phyloP scores from a whole-genome alignment of 2,329 filamentous ascomycete genomes.

The Stemphylium vesicarium region DNA sequence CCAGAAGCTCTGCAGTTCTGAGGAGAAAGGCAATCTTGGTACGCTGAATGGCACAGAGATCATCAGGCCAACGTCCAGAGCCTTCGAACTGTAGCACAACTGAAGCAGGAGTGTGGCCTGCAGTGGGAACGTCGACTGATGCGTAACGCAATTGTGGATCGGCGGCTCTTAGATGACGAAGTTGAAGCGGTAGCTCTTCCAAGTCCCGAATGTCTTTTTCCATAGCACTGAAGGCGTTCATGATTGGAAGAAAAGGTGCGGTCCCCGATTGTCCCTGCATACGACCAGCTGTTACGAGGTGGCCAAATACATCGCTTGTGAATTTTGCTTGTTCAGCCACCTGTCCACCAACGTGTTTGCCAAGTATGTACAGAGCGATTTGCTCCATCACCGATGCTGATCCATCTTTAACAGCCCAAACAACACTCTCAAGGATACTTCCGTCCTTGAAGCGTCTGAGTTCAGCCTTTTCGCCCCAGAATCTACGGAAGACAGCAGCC shows the following conservation, averaged over 20 bases:
- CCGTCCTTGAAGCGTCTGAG: slow-evolving; percentile 94
- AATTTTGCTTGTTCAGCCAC: slow-evolving; percentile 59
- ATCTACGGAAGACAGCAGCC: slow-evolving; percentile 80
- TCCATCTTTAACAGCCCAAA: slow-evolving; percentile 72
- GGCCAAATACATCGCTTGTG: slow-evolving; percentile 54
- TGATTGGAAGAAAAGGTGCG: slow-evolving; percentile 70
- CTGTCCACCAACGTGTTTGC: slow-evolving; percentile 69
- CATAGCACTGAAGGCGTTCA: slow-evolving; percentile 73
- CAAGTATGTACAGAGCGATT: slow-evolving; percentile 75
- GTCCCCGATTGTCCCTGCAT: slow-evolving; percentile 47
- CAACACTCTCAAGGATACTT: slow-evolving; percentile 87
- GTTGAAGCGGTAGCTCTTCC: slow-evolving; percentile 83
- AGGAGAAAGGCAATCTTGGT: slow-evolving; percentile 89
- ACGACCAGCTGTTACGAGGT: slow-evolving; percentile 50
- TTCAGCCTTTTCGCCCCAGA: slow-evolving; percentile 95
- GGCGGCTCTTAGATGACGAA: slow-evolving; percentile 78
- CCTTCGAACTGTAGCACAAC: slow-evolving; percentile 90
- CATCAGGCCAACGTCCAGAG: slow-evolving; percentile 92
- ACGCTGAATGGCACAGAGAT: slow-evolving; percentile 86
- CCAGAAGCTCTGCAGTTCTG: slow-evolving; percentile 74
- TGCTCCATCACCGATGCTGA: slow-evolving; percentile 75
- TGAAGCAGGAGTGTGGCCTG: slow-evolving; percentile 66
- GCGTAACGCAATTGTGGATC: slow-evolving; percentile 77
- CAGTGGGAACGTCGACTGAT: slow-evolving; percentile 64
- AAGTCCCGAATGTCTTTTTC: slow-evolving; percentile 79